These are phyloP conservation scores for Mycena rosella DNA, from an alignment of 768 basidiomycete species.

Conservation along the genomic window DNA sequence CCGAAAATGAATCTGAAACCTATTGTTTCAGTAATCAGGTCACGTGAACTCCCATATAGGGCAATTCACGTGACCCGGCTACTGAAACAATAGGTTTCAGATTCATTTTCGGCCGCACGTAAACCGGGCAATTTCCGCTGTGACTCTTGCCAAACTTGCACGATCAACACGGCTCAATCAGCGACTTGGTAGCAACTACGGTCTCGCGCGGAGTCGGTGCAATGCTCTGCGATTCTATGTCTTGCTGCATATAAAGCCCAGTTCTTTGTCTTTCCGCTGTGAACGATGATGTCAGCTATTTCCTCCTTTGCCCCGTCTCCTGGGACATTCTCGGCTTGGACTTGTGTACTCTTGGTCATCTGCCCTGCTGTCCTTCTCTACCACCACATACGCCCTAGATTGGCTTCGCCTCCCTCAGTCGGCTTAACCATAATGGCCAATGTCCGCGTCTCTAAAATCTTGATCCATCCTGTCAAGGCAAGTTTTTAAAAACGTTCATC, in stretches of 20 bases:
- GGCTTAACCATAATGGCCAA: slow-evolving; percentile 31
- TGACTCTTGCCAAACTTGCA: neutral
- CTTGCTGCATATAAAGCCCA: neutral
- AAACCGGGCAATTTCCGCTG: no score
- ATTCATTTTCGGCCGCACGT: no score
- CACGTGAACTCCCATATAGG: no score
- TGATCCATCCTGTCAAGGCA: slow-evolving; percentile 81
- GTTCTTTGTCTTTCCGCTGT: neutral
- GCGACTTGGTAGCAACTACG: no score
- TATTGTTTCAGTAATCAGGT: no score
- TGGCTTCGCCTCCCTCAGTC: neutral
- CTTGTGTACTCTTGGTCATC: slow-evolving; percentile 6
- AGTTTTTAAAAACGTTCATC: neutral
- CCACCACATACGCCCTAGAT: slow-evolving; percentile 7
- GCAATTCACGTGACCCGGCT: no score
- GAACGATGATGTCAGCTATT: no score
- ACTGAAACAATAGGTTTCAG: no score
- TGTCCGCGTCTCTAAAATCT: slow-evolving; percentile 65
- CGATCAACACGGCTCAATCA: neutral
- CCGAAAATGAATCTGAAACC: no score
- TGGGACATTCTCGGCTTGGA: neutral
- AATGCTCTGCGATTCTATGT: neutral
- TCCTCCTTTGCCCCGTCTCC: neutral
- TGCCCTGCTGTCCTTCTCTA: slow-evolving; percentile 21
- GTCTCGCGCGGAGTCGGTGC: neutral